Conservation (phyloP, 2,329 filamentous ascomycete genomes). For the Penicillium italicum region DNA sequence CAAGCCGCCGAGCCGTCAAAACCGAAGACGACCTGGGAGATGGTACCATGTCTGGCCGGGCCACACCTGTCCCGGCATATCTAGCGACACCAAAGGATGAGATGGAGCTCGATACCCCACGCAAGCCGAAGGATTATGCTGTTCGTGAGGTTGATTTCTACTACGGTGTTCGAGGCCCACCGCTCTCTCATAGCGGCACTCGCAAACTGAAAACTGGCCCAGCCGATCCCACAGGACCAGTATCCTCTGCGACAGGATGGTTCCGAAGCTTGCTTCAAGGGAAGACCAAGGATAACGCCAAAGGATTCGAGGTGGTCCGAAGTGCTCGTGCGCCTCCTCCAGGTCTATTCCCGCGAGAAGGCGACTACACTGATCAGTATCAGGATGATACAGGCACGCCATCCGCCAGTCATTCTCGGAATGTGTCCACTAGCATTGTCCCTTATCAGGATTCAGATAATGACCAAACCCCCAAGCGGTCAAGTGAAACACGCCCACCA, state of each 20-base stretch:
- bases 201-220: slow-evolving; percentile 89
- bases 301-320: slow-evolving; percentile 94
- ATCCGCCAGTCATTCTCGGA: slow-evolving; percentile 23
- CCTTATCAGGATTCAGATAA: slow-evolving; percentile 31
- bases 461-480: slow-evolving; percentile 12
- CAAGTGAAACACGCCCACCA: slow-evolving; percentile 38
- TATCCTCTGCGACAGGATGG: slow-evolving; percentile 87
- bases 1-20: slow-evolving; percentile 28
- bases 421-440: slow-evolving; percentile 22
- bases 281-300: slow-evolving; percentile 89
- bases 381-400: slow-evolving; percentile 48
- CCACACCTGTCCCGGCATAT: slow-evolving; percentile 53
- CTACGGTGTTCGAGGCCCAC: slow-evolving; percentile 85
- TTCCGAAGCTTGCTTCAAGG: slow-evolving; percentile 73
- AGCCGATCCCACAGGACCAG: slow-evolving; percentile 86
- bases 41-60: slow-evolving; percentile 44
- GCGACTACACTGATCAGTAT: slow-evolving; percentile 64
- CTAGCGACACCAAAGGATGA: slow-evolving; percentile 53
- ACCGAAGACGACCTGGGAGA: slow-evolving; percentile 36
- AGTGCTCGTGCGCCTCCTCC: slow-evolving; percentile 81
- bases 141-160: slow-evolving; percentile 96
- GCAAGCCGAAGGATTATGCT: slow-evolving; percentile 71
- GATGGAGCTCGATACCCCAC: slow-evolving; percentile 50
- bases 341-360: slow-evolving; percentile 56
- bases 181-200: slow-evolving; percentile 75